phyloP scores from a whole-genome alignment of 2,329 filamentous ascomycete genomes.

The Epichloe festucae region DNA sequence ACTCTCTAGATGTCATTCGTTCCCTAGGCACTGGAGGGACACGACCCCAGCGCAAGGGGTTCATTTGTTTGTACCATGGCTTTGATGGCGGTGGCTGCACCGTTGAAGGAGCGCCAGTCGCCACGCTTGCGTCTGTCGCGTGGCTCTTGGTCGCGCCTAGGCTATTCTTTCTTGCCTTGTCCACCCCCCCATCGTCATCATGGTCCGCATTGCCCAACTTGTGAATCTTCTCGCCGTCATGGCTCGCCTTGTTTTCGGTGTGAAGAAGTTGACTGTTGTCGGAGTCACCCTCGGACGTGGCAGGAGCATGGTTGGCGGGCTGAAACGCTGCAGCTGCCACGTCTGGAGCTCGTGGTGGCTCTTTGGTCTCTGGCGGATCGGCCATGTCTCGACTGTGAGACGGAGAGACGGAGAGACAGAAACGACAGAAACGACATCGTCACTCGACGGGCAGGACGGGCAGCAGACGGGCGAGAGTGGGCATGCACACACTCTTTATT shows the following conservation, averaged over 20 bases:
- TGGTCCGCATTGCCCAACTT: conserved; percentile 9
- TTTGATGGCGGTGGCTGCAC: conserved; percentile 16
- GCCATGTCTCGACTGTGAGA: conserved; percentile 11
- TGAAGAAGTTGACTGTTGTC: not conserved
- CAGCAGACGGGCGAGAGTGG: not conserved
- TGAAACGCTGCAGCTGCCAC: conserved; percentile 16
- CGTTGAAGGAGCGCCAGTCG: conserved; percentile 29
- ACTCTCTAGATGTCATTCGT: conserved; percentile 49
- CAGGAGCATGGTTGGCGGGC: conserved; percentile 7
- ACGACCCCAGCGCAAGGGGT: conserved; percentile 47
- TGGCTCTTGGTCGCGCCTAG: conserved; percentile 31
- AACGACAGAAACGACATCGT: not conserved
- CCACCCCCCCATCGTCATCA: not conserved
- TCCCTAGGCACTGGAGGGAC: conserved; percentile 43
- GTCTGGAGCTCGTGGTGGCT: conserved; percentile 17
- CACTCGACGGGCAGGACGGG: too few relatives aligned
- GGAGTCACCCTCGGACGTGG: not conserved
- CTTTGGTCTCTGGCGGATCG: conserved; percentile 13
- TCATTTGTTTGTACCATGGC: conserved; percentile 51
- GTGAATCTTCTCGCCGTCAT: not conserved
- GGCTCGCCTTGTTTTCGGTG: not conserved
- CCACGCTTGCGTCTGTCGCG: conserved; percentile 39
- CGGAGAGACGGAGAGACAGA: not conserved
- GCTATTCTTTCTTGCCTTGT: not conserved
- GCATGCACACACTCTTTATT: not conserved